A percentile compares a stretch with the other conserved stretches of the same genome.
phyloP scores from a whole-genome alignment of 495 filamentous ascomycete species.

The Chaetomium tenue region DNA sequence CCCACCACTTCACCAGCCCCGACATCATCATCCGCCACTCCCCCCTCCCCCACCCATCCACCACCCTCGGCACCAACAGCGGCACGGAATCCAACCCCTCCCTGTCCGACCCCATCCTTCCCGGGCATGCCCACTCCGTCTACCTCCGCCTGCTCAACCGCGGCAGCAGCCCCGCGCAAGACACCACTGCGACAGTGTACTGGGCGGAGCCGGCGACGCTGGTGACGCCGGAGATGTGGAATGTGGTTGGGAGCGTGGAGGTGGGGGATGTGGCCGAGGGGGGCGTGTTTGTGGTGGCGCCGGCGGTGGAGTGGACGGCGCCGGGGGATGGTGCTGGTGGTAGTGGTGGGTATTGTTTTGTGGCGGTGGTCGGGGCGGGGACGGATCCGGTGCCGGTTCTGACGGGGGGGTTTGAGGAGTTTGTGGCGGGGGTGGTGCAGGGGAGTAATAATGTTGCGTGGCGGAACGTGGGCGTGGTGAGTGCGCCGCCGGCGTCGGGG shows the following conservation, averaged over 20 bases:
- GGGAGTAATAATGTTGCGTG: constrained; percentile 18
- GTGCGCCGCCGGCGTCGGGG: neutral
- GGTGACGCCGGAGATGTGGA: constrained; percentile 15
- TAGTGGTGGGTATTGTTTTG: constrained; percentile 17
- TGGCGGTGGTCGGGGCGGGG: constrained; percentile 4
- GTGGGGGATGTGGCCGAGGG: neutral
- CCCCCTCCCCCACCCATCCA: constrained; percentile 11
- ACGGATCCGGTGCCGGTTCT: constrained; percentile 2
- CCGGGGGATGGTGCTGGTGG: neutral
- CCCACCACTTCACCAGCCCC: constrained; percentile 2
- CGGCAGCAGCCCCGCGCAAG: neutral
- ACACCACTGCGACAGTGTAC: constrained; percentile 1
- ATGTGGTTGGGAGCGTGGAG: constrained; percentile 9
- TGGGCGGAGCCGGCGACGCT: constrained; percentile 17
- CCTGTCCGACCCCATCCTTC: constrained; percentile 9
- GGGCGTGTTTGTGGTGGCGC: neutral
- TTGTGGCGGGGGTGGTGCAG: constrained; percentile 7
- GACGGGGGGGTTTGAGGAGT: constrained; percentile 1
- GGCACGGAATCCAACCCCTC: constrained; percentile 12
- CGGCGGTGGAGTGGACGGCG: constrained; percentile 12
- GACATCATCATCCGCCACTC: constrained; percentile 22
- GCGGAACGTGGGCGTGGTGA: constrained; percentile 10
- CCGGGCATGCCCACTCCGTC: constrained; percentile 7
- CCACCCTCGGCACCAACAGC: constrained; percentile 2
- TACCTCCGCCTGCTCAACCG: constrained; percentile 19